Base-by-base conservation (phyloP, 345 rosid species). In the Brassica rapa region DNA sequence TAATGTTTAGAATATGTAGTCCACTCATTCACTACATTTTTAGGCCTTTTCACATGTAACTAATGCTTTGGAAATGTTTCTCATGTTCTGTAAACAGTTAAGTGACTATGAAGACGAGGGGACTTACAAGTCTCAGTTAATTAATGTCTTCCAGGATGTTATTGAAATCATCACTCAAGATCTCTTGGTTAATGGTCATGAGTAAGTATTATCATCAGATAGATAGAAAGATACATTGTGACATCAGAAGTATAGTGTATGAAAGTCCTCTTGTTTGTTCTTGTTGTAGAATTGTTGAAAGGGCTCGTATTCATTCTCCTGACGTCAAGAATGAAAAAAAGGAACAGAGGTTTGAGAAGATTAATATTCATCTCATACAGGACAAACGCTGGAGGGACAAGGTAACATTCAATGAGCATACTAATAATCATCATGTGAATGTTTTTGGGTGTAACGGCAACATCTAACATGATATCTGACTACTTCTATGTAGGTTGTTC, bases 61-160 rank as follows among this genome's bases (percentile, higher is more conserved):
- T 79, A 69, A 80, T 74, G 69, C 37, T 59, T 23, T 73, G 69
- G 55, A 55, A 62, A 41, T 33, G 30, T 61, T 61, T 70, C 43
- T 14, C 69, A 41, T 70, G 12, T 78, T 79, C 56, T 79, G 53
- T 76, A 64, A 82, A 75, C 88, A 95, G 99, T 82, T 80, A 16
- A 77, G 57, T 73, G 92, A 84, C 62, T 0, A 53, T 43, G 90
- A 87, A 2, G 87, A 86, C 35, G 24, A 0, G 14, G 91, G 81
- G 2, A 49, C 63, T 16, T 83, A 87, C 86, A 86, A 62, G 85
- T 81, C 95, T 85, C 93, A 89, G 57, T 88, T 93, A 77, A 84
- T 95, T 79, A 89, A 91, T 84, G 77, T 88, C 63, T 94, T 95
- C 69, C 99, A 91, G 81, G 97, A 93, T 82, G 91, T 93, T 74